These are phyloP conservation scores for Pleurotus tuoliensis DNA, from an alignment of 768 basidiomycete species.

Conservation along the genomic window DNA sequence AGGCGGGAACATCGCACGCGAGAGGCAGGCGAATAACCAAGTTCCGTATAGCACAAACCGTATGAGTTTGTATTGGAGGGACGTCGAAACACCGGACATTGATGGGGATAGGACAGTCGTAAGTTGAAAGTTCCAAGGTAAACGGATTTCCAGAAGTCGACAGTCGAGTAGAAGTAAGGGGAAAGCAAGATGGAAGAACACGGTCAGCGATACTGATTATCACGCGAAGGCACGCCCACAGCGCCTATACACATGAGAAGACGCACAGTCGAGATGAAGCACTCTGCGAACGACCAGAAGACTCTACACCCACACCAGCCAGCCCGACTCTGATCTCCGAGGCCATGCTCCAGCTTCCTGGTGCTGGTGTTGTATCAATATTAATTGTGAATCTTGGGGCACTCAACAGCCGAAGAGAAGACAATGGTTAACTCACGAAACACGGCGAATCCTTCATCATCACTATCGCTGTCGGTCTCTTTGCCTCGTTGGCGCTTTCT, in stretches of 20 bases:
- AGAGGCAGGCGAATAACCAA: no score
- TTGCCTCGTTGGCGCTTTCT: neutral
- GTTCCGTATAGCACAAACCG: no score
- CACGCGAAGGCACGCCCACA: neutral
- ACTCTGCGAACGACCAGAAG: neutral
- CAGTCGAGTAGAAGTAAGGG: no score
- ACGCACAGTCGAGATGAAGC: slow-evolving; percentile 6
- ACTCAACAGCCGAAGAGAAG: neutral
- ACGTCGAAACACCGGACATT: no score
- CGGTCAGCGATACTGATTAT: neutral
- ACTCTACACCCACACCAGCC: slow-evolving; percentile 3
- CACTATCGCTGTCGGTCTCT: slow-evolving; percentile 2
- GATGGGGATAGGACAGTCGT: no score
- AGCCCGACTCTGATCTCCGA: slow-evolving; percentile 6
- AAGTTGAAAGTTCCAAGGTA: no score
- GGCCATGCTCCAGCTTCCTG: slow-evolving; percentile 3
- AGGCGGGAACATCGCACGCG: no score
- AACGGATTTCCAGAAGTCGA: no score
- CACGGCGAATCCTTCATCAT: slow-evolving; percentile 1
- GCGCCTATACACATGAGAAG: neutral
- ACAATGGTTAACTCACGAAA: neutral
- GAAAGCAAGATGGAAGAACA: no score
- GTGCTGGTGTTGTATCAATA: neutral
- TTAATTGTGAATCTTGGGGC: neutral
- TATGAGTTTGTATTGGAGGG: no score